A percentile compares a stretch with the other conserved stretches of the same genome.
Evolutionary conservation across 2,329 filamentous ascomycete genomes (phyloP).

Genomic region (Leptographium lundbergii): DNA sequence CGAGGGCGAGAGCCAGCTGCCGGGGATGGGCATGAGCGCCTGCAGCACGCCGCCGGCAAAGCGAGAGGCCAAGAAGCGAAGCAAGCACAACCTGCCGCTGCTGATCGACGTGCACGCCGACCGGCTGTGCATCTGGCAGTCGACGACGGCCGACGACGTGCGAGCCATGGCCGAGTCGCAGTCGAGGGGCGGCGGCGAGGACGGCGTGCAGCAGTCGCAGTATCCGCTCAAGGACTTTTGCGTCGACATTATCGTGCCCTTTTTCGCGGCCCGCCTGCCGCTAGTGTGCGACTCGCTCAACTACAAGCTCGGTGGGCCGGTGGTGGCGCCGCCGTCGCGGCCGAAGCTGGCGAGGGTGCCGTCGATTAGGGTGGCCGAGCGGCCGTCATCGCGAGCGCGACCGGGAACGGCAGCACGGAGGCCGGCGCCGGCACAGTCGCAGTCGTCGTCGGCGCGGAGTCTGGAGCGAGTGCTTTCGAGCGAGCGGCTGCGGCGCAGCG

Average conservation of each 20-base stretch:
- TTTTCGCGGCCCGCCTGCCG: conserved; percentile 67
- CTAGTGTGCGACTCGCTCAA: conserved; percentile 58
- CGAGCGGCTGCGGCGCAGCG: conserved; percentile 42
- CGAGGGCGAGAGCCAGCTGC: conserved; percentile 32
- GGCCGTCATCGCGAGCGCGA: conserved; percentile 16
- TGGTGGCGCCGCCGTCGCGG: conserved; percentile 40
- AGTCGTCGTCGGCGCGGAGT: conserved; percentile 27
- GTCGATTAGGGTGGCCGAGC: background rate
- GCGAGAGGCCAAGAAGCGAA: conserved; percentile 40
- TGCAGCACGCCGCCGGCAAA: conserved; percentile 16
- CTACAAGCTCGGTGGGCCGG: conserved; percentile 63
- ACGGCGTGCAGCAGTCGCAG: conserved; percentile 14
- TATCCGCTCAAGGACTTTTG: conserved; percentile 65
- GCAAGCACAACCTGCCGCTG: conserved; percentile 49
- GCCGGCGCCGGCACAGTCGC: conserved; percentile 30
- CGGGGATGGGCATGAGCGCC: conserved; percentile 25
- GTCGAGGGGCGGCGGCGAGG: conserved; percentile 16
- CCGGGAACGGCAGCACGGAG: conserved; percentile 30
- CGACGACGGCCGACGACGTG: conserved; percentile 50
- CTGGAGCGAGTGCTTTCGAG: conserved; percentile 51
- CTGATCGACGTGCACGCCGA: conserved; percentile 65
- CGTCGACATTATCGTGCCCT: conserved; percentile 67
- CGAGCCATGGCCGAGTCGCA: conserved; percentile 38
- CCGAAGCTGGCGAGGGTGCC: conserved; percentile 23
- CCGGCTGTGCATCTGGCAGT: conserved; percentile 74